Percentiles rank a stretch among this genome's conserved stretches.
These are phyloP conservation scores for Panellus pusillus DNA, from an alignment of 768 basidiomycete species.

Conservation along the genomic window DNA sequence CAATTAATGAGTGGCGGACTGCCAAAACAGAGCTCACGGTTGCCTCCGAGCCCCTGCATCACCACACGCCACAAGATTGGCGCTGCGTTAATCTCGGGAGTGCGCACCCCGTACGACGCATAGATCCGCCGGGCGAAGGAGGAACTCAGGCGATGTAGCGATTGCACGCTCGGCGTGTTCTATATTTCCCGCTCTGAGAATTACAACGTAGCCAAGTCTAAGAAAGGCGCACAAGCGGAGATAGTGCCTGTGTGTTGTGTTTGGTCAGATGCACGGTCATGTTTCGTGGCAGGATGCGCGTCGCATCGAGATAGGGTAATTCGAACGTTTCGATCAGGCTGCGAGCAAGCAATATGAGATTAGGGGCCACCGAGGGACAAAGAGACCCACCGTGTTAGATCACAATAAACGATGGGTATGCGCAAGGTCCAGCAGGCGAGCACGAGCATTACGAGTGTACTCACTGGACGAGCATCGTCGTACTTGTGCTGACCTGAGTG, in stretches of 20 bases:
- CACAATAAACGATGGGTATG: slow-evolving; percentile 71
- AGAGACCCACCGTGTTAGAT: slow-evolving; percentile 64
- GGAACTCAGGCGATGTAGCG: slow-evolving; percentile 61
- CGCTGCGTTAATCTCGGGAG: slow-evolving; percentile 74
- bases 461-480: slow-evolving; percentile 37
- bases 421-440: slow-evolving; percentile 80
- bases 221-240: slow-evolving; percentile 59
- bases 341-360: slow-evolving; percentile 11
- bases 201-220: not conserved
- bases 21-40: slow-evolving; percentile 54
- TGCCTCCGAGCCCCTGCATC: slow-evolving; percentile 59
- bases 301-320: slow-evolving; percentile 79
- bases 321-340: slow-evolving; percentile 76
- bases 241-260: slow-evolving; percentile 63
- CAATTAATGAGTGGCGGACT: slow-evolving; percentile 14
- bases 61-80: slow-evolving; percentile 79
- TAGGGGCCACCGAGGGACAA: not conserved
- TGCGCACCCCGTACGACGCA: slow-evolving; percentile 52
- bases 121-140: slow-evolving; percentile 61
- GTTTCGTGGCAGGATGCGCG: slow-evolving; percentile 56
- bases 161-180: slow-evolving; percentile 62
- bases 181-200: slow-evolving; percentile 28
- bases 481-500: slow-evolving; percentile 23
- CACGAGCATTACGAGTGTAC: slow-evolving; percentile 66
- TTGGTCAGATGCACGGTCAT: slow-evolving; percentile 75